Base-by-base conservation (phyloP, 176 grass and related monocot genomes). In the Typha latifolia region DNA sequence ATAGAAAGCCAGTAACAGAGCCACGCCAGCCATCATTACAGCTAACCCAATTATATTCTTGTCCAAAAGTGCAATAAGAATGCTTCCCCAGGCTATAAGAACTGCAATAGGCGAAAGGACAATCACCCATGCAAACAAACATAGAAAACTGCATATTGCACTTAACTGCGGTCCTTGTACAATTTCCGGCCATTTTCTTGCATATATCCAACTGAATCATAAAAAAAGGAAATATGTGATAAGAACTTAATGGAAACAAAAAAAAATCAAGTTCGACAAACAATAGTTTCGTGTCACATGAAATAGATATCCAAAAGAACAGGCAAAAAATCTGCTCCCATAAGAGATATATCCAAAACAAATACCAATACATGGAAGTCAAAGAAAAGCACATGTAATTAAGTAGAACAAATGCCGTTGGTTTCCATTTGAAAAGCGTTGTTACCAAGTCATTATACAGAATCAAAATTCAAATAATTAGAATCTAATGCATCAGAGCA, bases 171-270 rank as follows among this genome's bases (percentile, higher is more conserved):
- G 77, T 66, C 94, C 94, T 73, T 90, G 95, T 66, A 84, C 78
- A 67, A 87, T 89, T 57, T 72, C 51, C 63, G 95, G 95, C 95
- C 95, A 99, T 94, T 99, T 94, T 78, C 95, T 99, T 87, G 95
- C 95, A 79, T 93, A 99, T 90, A 99, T 90, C 95, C 95, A 99
- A 84, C 95, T 99, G 81, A 70, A 53, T 32, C 67, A 67, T 69
- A 77, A 80, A 74, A 79, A 2, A 14, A 61, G 48, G 66, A 67
- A 22, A n/a, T 68, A 62, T 53, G 48, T 51, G 48, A 34, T 71
- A 24, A 27, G 62, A 37, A 79, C 27, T 49, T 14, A 66, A 68
- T 14, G 24, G 1, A 61, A 48, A 75, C 14, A 6, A 12, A 67
- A 66, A 66, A 16, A 32, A 67, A 62, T 4, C 11, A 49, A 6